These are phyloP conservation scores for Candida krabiensis DNA, from an alignment of 805 yeast species.

Conservation along the genomic window DNA sequence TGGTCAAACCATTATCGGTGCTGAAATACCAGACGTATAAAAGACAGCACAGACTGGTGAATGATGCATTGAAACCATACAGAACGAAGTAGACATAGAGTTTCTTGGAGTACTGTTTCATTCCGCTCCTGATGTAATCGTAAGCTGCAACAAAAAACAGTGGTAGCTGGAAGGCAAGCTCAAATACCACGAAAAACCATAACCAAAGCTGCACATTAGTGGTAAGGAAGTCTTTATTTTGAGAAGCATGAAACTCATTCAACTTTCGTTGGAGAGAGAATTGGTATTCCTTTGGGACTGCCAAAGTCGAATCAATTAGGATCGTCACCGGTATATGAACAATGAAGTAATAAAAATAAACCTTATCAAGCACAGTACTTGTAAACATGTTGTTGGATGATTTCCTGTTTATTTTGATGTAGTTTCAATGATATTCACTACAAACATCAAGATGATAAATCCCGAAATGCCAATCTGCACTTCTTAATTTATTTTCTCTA, in stretches of 20 bases:
- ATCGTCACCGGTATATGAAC: conserved; percentile 77
- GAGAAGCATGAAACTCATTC: conserved; percentile 56
- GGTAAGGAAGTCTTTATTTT: conserved; percentile 70
- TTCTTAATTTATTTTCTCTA: no score
- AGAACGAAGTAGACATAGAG: conserved; percentile 39
- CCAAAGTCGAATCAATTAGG: conserved; percentile 71
- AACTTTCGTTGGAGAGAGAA: conserved; percentile 48
- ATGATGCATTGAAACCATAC: conserved; percentile 81
- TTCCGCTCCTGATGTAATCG: conserved; percentile 20
- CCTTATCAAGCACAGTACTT: conserved; percentile 15
- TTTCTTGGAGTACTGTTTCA: conserved; percentile 21
- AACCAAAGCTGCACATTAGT: conserved; percentile 65
- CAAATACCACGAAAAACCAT: conserved; percentile 66
- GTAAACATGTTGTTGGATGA: conserved; percentile 1
- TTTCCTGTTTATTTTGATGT: no score
- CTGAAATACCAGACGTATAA: conserved; percentile 40
- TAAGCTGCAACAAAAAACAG: conserved; percentile 55
- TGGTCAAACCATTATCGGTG: conserved; percentile 40
- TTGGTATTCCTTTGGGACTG: conserved; percentile 54
- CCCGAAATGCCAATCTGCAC: no score
- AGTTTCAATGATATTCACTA: no score
- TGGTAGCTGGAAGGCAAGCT: conserved; percentile 77
- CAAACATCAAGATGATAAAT: no score
- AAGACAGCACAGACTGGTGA: conserved; percentile 77
- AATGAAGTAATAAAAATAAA: conserved; percentile 35